Conservation (phyloP, 345 rosid species). For the Acer saccharum region DNA sequence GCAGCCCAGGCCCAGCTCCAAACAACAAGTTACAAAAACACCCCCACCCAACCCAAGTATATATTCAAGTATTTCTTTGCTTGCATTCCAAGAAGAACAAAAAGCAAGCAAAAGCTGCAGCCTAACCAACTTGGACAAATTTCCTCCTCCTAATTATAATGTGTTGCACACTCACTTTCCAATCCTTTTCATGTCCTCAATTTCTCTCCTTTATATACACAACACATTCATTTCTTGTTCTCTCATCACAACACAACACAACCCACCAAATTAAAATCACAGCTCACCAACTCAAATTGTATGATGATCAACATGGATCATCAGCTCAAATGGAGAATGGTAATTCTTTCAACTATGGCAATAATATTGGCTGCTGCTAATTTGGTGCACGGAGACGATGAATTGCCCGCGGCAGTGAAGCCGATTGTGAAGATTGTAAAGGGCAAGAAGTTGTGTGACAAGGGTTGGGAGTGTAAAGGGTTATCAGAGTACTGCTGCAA, state of each 20-base stretch:
- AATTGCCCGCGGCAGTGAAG: constrained; percentile 35
- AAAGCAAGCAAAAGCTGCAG: constrained; percentile 41
- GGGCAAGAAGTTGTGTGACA: constrained; percentile 66
- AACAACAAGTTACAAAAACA: background rate
- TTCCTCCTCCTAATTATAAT: constrained; percentile 40
- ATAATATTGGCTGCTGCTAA: constrained; percentile 11
- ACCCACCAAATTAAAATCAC: background rate
- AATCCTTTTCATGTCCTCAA: constrained; percentile 29
- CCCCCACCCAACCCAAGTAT: background rate
- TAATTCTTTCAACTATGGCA: constrained; percentile 22
- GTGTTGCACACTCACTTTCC: constrained; percentile 42
- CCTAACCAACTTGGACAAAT: constrained; percentile 48
- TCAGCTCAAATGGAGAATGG: constrained; percentile 25
- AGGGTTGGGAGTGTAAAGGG: constrained; percentile 84
- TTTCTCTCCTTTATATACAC: constrained; percentile 15
- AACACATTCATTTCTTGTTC: background rate
- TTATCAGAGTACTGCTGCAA: constrained; percentile 66
- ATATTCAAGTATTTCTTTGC: constrained; percentile 33
- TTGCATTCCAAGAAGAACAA: constrained; percentile 54
- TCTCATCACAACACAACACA: background rate
- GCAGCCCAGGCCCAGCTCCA: background rate
- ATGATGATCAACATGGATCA: constrained; percentile 32
- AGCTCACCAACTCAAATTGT: background rate
- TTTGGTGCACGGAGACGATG: constrained; percentile 27
- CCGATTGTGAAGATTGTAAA: constrained; percentile 62